These are phyloP conservation scores for Colletotrichum lupini DNA, from an alignment of 2,329 filamentous ascomycete species.

Conservation along the genomic window DNA sequence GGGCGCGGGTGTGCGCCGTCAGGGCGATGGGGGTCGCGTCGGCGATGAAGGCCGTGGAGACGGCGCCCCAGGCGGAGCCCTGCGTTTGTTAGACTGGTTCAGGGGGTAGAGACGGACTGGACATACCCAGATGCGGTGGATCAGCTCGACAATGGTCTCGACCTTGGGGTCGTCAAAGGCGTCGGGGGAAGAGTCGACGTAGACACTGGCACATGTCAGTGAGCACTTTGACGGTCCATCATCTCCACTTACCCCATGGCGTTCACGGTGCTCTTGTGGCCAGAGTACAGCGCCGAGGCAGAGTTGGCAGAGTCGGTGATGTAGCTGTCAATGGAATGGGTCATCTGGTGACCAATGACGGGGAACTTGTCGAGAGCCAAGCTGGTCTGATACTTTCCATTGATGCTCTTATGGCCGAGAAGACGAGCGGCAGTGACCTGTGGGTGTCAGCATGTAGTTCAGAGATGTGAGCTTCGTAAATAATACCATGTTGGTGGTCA, in stretches of 20 bases:
- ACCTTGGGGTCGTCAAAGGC: constrained; percentile 87
- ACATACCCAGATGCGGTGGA: constrained; percentile 75
- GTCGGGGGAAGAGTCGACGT: constrained; percentile 79
- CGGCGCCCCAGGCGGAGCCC: constrained; percentile 70
- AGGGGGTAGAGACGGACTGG: constrained; percentile 48
- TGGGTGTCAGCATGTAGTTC: not conserved
- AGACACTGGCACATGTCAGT: constrained; percentile 60
- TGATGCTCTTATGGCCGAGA: constrained; percentile 84
- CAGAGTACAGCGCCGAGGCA: constrained; percentile 82
- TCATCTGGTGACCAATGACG: constrained; percentile 89
- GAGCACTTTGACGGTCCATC: not conserved
- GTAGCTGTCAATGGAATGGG: constrained; percentile 85
- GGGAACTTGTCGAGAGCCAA: constrained; percentile 87
- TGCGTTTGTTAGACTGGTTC: constrained; percentile 33
- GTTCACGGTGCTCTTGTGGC: constrained; percentile 87
- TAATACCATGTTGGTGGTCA: constrained; percentile 76
- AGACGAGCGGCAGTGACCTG: constrained; percentile 81
- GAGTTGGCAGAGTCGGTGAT: constrained; percentile 91
- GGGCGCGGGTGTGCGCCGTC: constrained; percentile 77
- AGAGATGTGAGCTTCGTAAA: too few species aligned
- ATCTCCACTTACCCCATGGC: constrained; percentile 69
- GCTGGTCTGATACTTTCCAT: constrained; percentile 82
- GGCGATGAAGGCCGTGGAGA: constrained; percentile 83
- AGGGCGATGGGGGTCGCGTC: constrained; percentile 86
- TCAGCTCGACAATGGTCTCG: constrained; percentile 83